These are phyloP conservation scores for Meyerozyma elateridarum DNA, from an alignment of 1,139 yeast genomes.

Conservation along the genomic window DNA sequence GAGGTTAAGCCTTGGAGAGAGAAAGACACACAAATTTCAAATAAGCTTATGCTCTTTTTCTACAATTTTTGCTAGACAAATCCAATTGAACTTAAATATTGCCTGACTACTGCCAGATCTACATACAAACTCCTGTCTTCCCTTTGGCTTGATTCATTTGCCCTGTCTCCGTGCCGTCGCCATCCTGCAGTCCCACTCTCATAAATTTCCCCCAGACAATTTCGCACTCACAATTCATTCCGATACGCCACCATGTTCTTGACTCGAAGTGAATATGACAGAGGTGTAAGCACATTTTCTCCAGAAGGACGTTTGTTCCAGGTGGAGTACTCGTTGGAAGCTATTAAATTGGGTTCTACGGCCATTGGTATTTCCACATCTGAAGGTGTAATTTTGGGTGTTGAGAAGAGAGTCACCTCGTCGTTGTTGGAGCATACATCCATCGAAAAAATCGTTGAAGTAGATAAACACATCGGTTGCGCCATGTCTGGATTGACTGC, in stretches of 20 bases:
- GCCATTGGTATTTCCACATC: constrained; percentile 97
- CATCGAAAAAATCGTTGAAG: constrained; percentile 93
- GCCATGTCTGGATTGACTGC: constrained; percentile 99
- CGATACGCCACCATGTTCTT: constrained; percentile 62
- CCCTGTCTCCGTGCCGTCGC: too few species aligned
- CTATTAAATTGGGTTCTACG: constrained; percentile 93
- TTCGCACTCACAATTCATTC: constrained; percentile 1
- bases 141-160: too few species aligned
- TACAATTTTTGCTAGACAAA: too few species aligned
- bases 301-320: constrained; percentile 99
- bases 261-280: constrained; percentile 97
- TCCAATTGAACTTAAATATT: too few species aligned
- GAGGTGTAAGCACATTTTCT: constrained; percentile 97
- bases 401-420: constrained; percentile 95
- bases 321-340: constrained; percentile 96
- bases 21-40: too few species aligned
- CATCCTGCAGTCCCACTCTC: too few species aligned
- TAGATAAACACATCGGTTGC: constrained; percentile 92
- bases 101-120: too few species aligned
- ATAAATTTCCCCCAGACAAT: too few species aligned
- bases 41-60: too few species aligned
- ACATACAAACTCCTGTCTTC: too few species aligned
- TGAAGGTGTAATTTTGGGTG: constrained; percentile 94
- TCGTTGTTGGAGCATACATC: constrained; percentile 86
- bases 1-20: too few species aligned